Evolutionary conservation across 163 green algal genomes (phyloP).

Genomic region (Chloroidium sp.): DNA sequence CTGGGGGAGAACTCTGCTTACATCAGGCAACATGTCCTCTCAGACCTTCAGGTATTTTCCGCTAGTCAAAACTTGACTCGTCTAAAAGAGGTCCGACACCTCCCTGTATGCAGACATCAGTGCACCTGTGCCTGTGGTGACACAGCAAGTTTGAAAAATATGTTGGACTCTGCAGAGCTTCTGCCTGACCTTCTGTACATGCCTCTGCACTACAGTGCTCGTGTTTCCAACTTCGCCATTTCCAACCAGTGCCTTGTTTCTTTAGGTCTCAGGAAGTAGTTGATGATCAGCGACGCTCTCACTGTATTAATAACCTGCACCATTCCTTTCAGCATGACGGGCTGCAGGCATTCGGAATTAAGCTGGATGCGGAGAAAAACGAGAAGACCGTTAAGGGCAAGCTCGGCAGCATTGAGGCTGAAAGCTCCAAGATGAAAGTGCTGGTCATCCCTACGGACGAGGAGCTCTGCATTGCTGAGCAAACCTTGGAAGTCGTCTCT

Average conservation of each 20-base stretch:
- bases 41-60: conserved; percentile 31
- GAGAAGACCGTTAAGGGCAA: conserved; percentile 28
- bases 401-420: conserved; percentile 39
- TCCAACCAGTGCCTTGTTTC: not conserved
- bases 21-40: conserved; percentile 34
- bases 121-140: too few species aligned
- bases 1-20: conserved; percentile 67
- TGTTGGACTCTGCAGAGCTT: too few species aligned
- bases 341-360: conserved; percentile 50
- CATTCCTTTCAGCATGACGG: not conserved
- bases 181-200: too few species aligned
- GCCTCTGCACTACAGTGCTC: too few species aligned
- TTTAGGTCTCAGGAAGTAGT: not conserved
- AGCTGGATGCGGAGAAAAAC: conserved; percentile 60
- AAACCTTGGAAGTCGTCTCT: conserved; percentile 40
- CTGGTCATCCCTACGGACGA: conserved; percentile 86
- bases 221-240: not conserved
- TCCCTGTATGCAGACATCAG: too few species aligned
- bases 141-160: too few species aligned
- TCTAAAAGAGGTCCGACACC: too few species aligned
- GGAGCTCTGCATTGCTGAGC: conserved; percentile 65
- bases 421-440: conserved; percentile 33
- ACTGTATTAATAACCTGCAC: not conserved
- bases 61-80: too few species aligned
- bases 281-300: not conserved